phyloP scores from a whole-genome alignment of 2,329 filamentous ascomycete genomes.

The Cladorrhinum sp. region DNA sequence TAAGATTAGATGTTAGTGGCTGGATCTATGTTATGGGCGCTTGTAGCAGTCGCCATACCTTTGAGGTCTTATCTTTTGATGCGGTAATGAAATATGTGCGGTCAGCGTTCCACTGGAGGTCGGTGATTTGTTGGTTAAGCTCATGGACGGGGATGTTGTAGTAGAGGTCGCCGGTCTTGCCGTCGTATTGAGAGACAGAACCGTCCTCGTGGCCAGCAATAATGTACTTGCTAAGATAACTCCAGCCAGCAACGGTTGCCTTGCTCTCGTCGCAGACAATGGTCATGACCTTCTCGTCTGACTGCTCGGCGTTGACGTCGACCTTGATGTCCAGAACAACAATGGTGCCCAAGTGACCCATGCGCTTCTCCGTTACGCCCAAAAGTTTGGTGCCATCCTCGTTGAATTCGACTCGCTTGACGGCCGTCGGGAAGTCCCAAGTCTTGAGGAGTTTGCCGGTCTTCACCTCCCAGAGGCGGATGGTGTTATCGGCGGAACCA shows the following conservation, averaged over 20 bases:
- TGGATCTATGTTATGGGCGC: neutral
- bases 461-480: constrained; percentile 94
- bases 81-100: constrained; percentile 98
- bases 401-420: constrained; percentile 97
- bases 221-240: constrained; percentile 91
- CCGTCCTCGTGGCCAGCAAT: constrained; percentile 97
- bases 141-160: constrained; percentile 84
- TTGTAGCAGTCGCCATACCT: constrained; percentile 50
- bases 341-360: constrained; percentile 92
- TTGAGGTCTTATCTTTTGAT: constrained; percentile 95
- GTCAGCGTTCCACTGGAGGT: constrained; percentile 92
- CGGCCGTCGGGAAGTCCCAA: constrained; percentile 95
- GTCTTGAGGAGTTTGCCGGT: constrained; percentile 90
- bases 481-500: constrained; percentile 96
- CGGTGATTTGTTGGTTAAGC: constrained; percentile 76
- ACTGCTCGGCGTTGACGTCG: constrained; percentile 79
- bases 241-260: constrained; percentile 96
- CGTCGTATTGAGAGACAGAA: constrained; percentile 85
- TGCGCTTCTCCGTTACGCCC: constrained; percentile 97
- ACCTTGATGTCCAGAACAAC: constrained; percentile 86
- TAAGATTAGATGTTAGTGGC: constrained; percentile 2
- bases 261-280: constrained; percentile 96
- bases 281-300: constrained; percentile 74
- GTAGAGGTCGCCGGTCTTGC: constrained; percentile 81
- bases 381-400: constrained; percentile 88